Conservation (phyloP, 106 monocot genomes). For the Triglochin maritima region DNA sequence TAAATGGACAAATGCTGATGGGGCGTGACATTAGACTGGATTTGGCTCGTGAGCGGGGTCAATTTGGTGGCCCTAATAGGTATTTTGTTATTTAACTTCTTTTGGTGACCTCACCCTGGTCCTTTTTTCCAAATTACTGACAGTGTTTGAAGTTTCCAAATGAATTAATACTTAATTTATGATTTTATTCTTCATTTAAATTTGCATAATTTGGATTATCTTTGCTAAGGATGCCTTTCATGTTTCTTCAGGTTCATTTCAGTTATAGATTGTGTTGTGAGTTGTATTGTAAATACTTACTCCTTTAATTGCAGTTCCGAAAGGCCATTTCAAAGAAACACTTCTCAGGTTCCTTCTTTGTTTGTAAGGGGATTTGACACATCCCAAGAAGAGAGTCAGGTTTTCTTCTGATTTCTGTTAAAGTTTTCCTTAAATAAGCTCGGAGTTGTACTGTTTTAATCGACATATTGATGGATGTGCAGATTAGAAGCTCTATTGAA, state of each 20-base stretch:
- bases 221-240: too few species aligned
- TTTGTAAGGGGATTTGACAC: conserved; percentile 75
- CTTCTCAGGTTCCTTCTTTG: conserved; percentile 34
- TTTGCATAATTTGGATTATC: too few species aligned
- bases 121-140: not conserved
- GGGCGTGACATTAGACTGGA: conserved; percentile 63
- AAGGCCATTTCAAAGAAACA: conserved; percentile 1
- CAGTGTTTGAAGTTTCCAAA: not conserved
- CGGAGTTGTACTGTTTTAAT: not conserved
- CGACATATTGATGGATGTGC: not conserved
- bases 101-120: too few species aligned
- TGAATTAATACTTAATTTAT: not conserved
- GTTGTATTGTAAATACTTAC: too few species aligned
- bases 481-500: conserved; percentile 57
- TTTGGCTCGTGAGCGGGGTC: conserved; percentile 46
- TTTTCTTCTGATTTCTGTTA: not conserved
- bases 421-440: too few species aligned
- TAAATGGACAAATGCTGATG: conserved; percentile 40
- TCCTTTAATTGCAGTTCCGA: too few species aligned
- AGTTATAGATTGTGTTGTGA: too few species aligned
- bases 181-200: not conserved
- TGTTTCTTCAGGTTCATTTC: too few species aligned
- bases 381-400: conserved; percentile 43
- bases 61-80: conserved; percentile 53
- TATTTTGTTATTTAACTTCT: conserved; percentile 7